phyloP scores from a whole-genome alignment of 352 stramenopile genomes.

The Phytophthora uliginosa region DNA sequence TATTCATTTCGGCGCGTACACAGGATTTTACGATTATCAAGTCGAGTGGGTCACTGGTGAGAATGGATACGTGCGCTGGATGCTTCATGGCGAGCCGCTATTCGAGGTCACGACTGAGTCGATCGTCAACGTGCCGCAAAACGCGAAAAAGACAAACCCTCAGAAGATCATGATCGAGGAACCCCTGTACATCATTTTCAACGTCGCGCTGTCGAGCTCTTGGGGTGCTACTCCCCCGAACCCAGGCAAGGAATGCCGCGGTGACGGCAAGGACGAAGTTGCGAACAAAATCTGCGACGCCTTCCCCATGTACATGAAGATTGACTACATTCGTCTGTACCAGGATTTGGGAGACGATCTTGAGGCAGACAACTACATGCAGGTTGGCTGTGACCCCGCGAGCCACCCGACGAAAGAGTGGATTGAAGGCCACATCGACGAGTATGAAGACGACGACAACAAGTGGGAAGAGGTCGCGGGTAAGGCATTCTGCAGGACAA shows the following conservation, averaged over 20 bases:
- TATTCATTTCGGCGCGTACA: constrained; percentile 64
- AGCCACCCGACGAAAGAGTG: constrained; percentile 46
- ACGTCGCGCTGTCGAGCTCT: constrained; percentile 91
- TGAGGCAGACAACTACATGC: constrained; percentile 38
- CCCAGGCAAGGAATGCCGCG: constrained; percentile 32
- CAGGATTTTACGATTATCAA: constrained; percentile 64
- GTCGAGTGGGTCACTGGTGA: constrained; percentile 74
- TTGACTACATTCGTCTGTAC: constrained; percentile 90
- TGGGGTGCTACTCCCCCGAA: constrained; percentile 38
- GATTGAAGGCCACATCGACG: constrained; percentile 46
- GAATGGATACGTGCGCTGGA: constrained; percentile 70
- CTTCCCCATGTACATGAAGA: constrained; percentile 67
- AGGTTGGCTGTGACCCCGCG: constrained; percentile 40
- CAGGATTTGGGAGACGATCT: constrained; percentile 54
- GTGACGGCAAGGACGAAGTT: constrained; percentile 41
- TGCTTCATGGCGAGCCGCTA: constrained; percentile 53
- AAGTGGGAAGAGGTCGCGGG: constrained; percentile 42
- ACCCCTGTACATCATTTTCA: constrained; percentile 94
- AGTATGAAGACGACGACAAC: constrained; percentile 54
- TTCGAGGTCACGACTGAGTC: constrained; percentile 63
- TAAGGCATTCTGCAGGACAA: constrained; percentile 48
- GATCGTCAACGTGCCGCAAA: constrained; percentile 54
- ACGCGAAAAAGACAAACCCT: constrained; percentile 58
- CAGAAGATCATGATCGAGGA: constrained; percentile 92
- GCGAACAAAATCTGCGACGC: constrained; percentile 51